phyloP scores from a whole-genome alignment of 2,329 filamentous ascomycete genomes.

The Nemania abortiva region DNA sequence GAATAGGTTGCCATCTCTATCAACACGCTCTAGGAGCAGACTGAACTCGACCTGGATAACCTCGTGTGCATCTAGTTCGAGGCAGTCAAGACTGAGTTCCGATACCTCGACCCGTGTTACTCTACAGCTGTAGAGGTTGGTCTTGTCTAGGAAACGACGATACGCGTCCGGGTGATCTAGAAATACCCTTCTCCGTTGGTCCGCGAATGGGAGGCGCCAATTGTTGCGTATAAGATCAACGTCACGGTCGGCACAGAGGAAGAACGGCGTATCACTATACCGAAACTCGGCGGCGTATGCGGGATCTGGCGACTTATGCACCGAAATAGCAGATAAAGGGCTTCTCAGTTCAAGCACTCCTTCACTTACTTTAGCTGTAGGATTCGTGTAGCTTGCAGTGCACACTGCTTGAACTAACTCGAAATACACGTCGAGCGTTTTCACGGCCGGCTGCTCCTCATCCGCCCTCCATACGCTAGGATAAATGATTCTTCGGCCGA shows the following conservation, averaged over 20 bases:
- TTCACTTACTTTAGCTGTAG: conserved; percentile 20
- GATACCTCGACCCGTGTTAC: conserved; percentile 26
- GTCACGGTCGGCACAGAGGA: conserved; percentile 3
- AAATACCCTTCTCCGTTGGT: conserved; percentile 21
- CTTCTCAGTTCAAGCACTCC: conserved; percentile 10
- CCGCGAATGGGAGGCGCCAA: conserved; percentile 20
- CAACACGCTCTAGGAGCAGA: conserved; percentile 23
- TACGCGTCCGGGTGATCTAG: conserved; percentile 15
- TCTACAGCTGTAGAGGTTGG: conserved; percentile 22
- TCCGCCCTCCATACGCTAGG: conserved; percentile 24
- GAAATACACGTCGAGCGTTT: conserved; percentile 25
- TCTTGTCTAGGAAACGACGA: background rate
- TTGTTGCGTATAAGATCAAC: background rate
- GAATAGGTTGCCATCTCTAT: conserved; percentile 15
- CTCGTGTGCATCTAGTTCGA: conserved; percentile 16
- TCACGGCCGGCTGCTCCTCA: conserved; percentile 24
- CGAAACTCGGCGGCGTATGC: conserved; percentile 4
- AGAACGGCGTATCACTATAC: conserved; percentile 27
- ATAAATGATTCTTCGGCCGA: conserved; percentile 21
- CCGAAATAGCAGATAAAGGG: conserved; percentile 9
- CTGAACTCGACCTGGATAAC: conserved; percentile 29
- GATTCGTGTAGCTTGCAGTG: conserved; percentile 19
- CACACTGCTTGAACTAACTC: conserved; percentile 11
- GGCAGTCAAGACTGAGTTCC: conserved; percentile 19
- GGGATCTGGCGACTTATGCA: background rate